phyloP scores from a whole-genome alignment of 2,329 filamentous ascomycete genomes.

The Claviceps quebecensis region DNA sequence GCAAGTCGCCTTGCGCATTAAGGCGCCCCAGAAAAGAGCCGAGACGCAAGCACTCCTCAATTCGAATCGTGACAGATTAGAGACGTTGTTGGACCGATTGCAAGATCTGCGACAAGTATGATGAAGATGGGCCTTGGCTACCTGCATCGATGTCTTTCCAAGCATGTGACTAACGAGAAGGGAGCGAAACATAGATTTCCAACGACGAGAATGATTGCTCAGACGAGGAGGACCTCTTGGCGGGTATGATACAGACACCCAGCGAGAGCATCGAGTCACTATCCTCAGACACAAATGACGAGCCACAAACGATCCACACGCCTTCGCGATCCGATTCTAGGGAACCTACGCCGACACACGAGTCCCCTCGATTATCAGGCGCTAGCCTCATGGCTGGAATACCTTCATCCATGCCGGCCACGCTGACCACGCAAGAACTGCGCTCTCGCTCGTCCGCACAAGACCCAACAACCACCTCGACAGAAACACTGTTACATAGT shows the following conservation, averaged over 20 bases:
- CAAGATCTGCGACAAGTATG: constrained; percentile 51
- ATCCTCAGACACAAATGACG: constrained; percentile 14
- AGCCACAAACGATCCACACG: constrained; percentile 9
- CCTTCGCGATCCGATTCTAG: constrained; percentile 7
- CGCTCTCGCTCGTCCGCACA: constrained; percentile 17
- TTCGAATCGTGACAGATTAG: constrained; percentile 50
- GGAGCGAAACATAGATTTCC: constrained; percentile 15
- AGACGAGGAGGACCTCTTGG: constrained; percentile 44
- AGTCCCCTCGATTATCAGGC: constrained; percentile 5
- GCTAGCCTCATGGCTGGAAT: constrained; percentile 6
- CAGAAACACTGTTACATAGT: constrained; percentile 15
- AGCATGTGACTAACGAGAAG: constrained; percentile 6
- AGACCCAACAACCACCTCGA: constrained; percentile 6
- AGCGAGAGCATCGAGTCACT: constrained; percentile 36
- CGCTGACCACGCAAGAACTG: constrained; percentile 21
- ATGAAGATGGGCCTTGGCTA: neutral
- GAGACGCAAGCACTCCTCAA: constrained; percentile 50
- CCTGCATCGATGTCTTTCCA: neutral
- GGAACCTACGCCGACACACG: constrained; percentile 2
- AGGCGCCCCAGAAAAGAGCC: constrained; percentile 42
- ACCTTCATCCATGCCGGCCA: constrained; percentile 7
- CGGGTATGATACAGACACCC: constrained; percentile 38
- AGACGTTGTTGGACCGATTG: constrained; percentile 50
- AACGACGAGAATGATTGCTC: constrained; percentile 28
- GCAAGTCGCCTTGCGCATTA: constrained; percentile 48